Base-by-base conservation (phyloP, 192 early-diverging fungal species). In the Diversispora eburnea region DNA sequence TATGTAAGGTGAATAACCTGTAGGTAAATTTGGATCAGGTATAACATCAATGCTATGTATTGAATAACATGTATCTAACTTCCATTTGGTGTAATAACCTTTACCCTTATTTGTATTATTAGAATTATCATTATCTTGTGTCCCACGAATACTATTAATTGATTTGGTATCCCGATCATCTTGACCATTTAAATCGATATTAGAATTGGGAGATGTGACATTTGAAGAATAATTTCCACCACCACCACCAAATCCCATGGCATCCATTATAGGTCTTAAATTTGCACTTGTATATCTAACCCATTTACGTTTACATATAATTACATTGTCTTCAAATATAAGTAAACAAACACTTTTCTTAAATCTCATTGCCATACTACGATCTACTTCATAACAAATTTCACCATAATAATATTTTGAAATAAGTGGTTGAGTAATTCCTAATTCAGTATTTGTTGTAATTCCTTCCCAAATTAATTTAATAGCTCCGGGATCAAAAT, bases 81-180 rank as follows among this genome's bases (percentile, higher is more conserved):
- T 88, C 88, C 88, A 90, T 78, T 88, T 88, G 51, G 87, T 88
- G 79, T 83, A 90, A 74, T 90, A 88, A 7, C 88, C 88, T 61
- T 84, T 83, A 33, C 85, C 82, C 45, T 81, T 78, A 20, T 83
- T 80, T 52, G 80, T 76, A 9, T 77, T 33, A 33, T 33, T 74
- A 15, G 75, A 64, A 77, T 84, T 82, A 49, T 72, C 70, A 59
- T 45, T 72, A 20, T 72, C 70, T 15, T 41, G 1, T 9, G 47
- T 20, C 20, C 54, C 70, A 47, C 70, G 54, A 20, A 84, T 82
- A 52, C 86, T 88, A 58, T 75, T 80, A 46, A 88, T 75, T 20
- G 83, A 81, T 64, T 77, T 79, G 63, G 79, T 80, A 70, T 89
- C 86, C 13, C 72, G 25, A 12, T 33, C 25, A 33, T 77, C 82